A percentile compares a stretch with the other conserved stretches of the same genome.
Conservation (phyloP, 2,329 filamentous ascomycete genomes). For the Alternaria metachromatica region DNA sequence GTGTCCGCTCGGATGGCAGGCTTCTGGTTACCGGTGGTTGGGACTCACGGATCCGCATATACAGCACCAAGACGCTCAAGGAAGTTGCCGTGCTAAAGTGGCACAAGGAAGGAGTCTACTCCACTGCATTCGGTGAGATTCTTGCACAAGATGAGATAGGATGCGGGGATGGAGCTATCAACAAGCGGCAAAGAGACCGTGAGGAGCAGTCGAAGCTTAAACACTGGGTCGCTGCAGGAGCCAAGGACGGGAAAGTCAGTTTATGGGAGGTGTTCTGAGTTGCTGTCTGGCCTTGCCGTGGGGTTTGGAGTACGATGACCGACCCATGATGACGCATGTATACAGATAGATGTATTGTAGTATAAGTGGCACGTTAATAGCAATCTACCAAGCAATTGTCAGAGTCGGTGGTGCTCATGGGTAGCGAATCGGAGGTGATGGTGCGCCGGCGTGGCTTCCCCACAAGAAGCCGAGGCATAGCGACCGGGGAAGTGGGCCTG, state of each 20-base stretch:
- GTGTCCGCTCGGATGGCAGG: slow-evolving; percentile 77
- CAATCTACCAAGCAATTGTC: background rate
- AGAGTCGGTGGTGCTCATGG: background rate
- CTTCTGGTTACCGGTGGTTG: slow-evolving; percentile 92
- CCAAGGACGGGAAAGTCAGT: slow-evolving; percentile 94
- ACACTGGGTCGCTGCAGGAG: slow-evolving; percentile 89
- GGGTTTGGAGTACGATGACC: background rate
- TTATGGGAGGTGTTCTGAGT: slow-evolving; percentile 86
- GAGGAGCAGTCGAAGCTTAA: slow-evolving; percentile 67
- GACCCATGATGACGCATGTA: background rate
- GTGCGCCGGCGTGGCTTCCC: slow-evolving; percentile 17
- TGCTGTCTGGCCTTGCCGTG: background rate
- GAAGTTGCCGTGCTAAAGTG: slow-evolving; percentile 93
- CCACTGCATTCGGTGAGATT: slow-evolving; percentile 71
- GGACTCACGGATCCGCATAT: slow-evolving; percentile 83
- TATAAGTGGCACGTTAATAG: background rate
- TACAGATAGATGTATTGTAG: background rate
- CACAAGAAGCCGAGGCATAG: slow-evolving; percentile 26
- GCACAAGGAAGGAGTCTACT: slow-evolving; percentile 89
- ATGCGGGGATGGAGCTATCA: background rate
- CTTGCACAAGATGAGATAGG: slow-evolving; percentile 16
- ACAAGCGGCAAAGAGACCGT: slow-evolving; percentile 30
- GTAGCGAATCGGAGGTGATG: slow-evolving; percentile 13
- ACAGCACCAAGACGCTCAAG: slow-evolving; percentile 78
- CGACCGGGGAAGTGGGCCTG: slow-evolving; percentile 20